phyloP scores from a whole-genome alignment of 306 rosid species.

The Cicer pinnatifidum region DNA sequence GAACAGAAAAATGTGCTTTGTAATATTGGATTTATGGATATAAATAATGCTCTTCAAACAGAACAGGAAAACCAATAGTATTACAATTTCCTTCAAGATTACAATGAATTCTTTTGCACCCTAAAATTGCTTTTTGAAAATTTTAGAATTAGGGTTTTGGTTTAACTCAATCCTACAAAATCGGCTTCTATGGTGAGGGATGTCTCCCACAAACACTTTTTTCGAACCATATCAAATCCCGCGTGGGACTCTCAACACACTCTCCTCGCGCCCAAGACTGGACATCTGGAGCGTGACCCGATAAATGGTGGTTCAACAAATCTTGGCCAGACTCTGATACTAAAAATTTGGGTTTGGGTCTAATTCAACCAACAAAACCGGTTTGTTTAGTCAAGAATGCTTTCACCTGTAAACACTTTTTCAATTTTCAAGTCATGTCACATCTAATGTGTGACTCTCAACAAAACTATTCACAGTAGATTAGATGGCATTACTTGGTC shows the following conservation, averaged over 20 bases:
- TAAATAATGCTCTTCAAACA: slow-evolving; percentile 9
- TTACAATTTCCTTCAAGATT: slow-evolving; percentile 30
- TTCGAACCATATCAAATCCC: no score
- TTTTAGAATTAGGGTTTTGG: neutral
- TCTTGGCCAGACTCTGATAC: neutral
- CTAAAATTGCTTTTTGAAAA: neutral
- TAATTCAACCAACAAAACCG: neutral
- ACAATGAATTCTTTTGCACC: slow-evolving; percentile 23
- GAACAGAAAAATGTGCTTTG: slow-evolving; percentile 21
- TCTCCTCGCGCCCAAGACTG: no score
- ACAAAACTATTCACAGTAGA: neutral
- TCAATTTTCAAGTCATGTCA: neutral
- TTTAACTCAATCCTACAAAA: neutral
- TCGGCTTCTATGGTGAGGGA: neutral
- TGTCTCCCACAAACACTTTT: no score
- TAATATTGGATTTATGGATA: slow-evolving; percentile 33
- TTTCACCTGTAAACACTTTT: neutral
- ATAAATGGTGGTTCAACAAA: no score
- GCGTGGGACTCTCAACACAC: no score
- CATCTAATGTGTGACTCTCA: neutral
- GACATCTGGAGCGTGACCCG: no score
- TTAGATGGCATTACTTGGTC: neutral
- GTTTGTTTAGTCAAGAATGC: neutral
- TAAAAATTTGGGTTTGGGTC: neutral
- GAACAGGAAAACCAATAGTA: slow-evolving; percentile 5